Evolutionary conservation across 208 protist species (phyloP), one percentile per base, ranked within the genome.

Genomic region (Trypanosoma theileri): DNA sequence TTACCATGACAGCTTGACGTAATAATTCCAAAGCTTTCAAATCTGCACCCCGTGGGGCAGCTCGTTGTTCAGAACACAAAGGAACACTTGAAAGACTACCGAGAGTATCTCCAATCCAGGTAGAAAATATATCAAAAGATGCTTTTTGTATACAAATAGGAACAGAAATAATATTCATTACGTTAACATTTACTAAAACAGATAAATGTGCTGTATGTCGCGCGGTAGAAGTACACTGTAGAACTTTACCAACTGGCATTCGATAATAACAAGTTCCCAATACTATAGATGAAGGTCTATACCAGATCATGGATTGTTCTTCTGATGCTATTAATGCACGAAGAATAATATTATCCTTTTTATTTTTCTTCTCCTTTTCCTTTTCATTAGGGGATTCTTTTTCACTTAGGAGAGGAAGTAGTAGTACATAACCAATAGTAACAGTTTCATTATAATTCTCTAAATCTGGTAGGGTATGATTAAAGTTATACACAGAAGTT

Each of bases 81-180:
- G 65, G 71, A 16, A 54, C 44, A 10, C 44, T 59, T 17, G 51
- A 52, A 13, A 62, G 1, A 41, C 57, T 51, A 48, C 70, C 57
- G 17, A 67, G 48, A 64, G 59, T 50, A 13, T 72, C 68, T 60
- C 72, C 63, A 24, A 74, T 66, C 64, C 73, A 56, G n/a, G 83
- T 86, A 22, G 88, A 84, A 69, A 84, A 81, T 42, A 91, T 70
- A 54, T 94, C 88, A 44, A 94, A 80, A 13, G 74, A 84, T 2
- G 79, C 81, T 59, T 77, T 74, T 46, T 81, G 66, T 21, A 94
- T 68, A 31, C 59, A 56, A 53, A 89, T 73, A 28, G 81, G 77
- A 50, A 53, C 42, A n/a, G 44, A n/a, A 17, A 66, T 65, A 58
- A 80, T 57, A 63, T 94, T 94, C 17, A 69, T 80, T 21, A 91